Evolutionary conservation across 1,284 basidiomycete species (phyloP).

Genomic region (Pascua sp.): DNA sequence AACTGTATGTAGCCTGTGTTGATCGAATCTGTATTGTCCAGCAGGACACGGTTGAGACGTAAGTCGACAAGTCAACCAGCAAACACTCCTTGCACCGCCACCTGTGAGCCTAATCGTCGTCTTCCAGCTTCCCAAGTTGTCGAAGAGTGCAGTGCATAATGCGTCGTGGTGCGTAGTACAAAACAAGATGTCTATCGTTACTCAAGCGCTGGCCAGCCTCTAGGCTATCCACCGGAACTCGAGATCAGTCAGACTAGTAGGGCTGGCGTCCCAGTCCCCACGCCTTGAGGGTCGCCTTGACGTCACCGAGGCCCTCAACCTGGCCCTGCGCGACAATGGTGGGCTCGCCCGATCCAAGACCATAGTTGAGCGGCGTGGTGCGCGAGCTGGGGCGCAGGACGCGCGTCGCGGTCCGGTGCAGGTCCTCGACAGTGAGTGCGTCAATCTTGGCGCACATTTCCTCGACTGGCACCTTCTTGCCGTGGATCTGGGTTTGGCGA

Average conservation of each 20-base stretch:
- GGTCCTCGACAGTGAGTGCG: slow-evolving; percentile 61
- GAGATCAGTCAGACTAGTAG: slow-evolving; percentile 4
- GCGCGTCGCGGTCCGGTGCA: slow-evolving; percentile 45
- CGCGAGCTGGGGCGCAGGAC: slow-evolving; percentile 37
- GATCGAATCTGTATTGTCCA: too few relatives aligned
- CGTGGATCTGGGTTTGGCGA: slow-evolving; percentile 83
- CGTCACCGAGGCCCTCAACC: slow-evolving; percentile 43
- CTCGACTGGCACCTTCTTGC: slow-evolving; percentile 75
- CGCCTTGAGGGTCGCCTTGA: slow-evolving; percentile 37
- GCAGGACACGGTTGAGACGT: too few relatives aligned
- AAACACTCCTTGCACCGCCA: too few relatives aligned
- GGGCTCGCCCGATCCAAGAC: slow-evolving; percentile 47
- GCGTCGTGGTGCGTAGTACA: not conserved
- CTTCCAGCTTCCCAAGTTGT: too few relatives aligned
- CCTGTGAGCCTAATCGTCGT: too few relatives aligned
- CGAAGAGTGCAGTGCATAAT: too few relatives aligned
- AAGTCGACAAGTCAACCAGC: too few relatives aligned
- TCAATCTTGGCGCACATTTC: slow-evolving; percentile 94
- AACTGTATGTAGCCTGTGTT: too few relatives aligned
- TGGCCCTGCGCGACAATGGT: slow-evolving; percentile 52
- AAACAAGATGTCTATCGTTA: not conserved
- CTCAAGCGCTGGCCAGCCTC: not conserved
- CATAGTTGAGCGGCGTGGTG: slow-evolving; percentile 39
- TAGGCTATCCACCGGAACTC: too few relatives aligned
- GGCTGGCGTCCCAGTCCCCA: slow-evolving; percentile 42